Percentiles rank a stretch among this genome's conserved stretches.
These are phyloP conservation scores for Metschnikowia lunata DNA, from an alignment of 805 yeast species.

Conservation along the genomic window DNA sequence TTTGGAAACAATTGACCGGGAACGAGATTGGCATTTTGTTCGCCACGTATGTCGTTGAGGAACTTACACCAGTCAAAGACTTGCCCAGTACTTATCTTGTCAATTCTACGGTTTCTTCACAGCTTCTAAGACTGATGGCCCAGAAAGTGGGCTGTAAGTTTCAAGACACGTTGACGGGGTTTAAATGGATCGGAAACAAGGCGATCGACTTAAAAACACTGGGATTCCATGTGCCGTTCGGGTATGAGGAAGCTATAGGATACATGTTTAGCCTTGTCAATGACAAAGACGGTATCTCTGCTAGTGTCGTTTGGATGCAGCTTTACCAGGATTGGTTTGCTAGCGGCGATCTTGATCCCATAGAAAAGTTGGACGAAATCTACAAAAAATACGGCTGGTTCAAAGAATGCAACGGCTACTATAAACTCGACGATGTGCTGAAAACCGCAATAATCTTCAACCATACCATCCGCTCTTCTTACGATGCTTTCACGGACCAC, in stretches of 20 bases:
- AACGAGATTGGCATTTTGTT: conserved; percentile 86
- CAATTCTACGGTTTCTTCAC: conserved; percentile 91
- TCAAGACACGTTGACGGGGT: conserved; percentile 88
- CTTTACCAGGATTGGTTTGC: conserved; percentile 53
- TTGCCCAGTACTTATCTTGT: conserved; percentile 49
- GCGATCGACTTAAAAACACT: conserved; percentile 64
- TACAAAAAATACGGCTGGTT: conserved; percentile 70
- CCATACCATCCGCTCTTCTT: conserved; percentile 37
- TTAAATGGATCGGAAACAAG: conserved; percentile 94
- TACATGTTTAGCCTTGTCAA: conserved; percentile 81
- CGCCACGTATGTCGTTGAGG: conserved; percentile 57
- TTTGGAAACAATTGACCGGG: conserved; percentile 83
- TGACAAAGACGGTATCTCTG: conserved; percentile 92
- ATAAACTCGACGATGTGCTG: conserved; percentile 52
- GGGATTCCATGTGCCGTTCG: conserved; percentile 78
- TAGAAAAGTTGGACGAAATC: conserved; percentile 53
- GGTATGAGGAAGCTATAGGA: conserved; percentile 94
- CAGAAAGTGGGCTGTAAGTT: conserved; percentile 53
- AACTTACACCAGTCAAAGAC: conserved; percentile 20
- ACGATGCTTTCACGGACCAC: conserved; percentile 18
- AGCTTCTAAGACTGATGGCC: conserved; percentile 70
- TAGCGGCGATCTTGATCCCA: conserved; percentile 32
- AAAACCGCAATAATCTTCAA: conserved; percentile 54
- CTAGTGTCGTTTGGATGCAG: conserved; percentile 71
- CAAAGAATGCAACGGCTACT: conserved; percentile 85